These are phyloP conservation scores for Ceratobasidium sp. DNA, from an alignment of 1,284 basidiomycete species.

Conservation along the genomic window DNA sequence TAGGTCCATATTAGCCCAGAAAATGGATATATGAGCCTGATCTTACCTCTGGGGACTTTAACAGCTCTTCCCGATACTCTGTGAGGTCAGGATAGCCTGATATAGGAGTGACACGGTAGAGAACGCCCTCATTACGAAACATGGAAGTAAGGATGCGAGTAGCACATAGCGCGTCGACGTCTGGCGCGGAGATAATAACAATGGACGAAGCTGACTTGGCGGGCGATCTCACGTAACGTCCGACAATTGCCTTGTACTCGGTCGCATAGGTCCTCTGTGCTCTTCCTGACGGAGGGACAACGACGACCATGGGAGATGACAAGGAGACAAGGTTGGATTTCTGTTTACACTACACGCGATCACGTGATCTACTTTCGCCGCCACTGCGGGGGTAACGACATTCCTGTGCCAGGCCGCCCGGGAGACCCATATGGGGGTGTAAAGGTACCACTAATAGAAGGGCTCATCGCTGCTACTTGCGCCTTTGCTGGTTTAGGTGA, in stretches of 20 bases:
- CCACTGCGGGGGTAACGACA: conserved; percentile 38
- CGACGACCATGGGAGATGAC: conserved; percentile 39
- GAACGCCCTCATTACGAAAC: conserved; percentile 93
- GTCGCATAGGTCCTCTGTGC: conserved; percentile 45
- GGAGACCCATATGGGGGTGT: conserved; percentile 43
- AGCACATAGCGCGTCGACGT: conserved; percentile 92
- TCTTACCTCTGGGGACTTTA: conserved; percentile 76
- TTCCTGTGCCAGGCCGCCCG: not conserved
- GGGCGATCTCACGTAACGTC: conserved; percentile 64
- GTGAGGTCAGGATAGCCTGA: conserved; percentile 86
- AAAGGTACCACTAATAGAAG: conserved; percentile 42
- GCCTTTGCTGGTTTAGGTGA: conserved; percentile 47
- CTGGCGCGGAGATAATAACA: conserved; percentile 86
- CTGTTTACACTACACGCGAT: conserved; percentile 43
- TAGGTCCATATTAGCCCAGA: conserved; percentile 56
- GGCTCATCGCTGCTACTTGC: conserved; percentile 47
- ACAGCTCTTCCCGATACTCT: conserved; percentile 74
- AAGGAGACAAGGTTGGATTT: conserved; percentile 28
- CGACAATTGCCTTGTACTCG: conserved; percentile 41
- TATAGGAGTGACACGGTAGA: conserved; percentile 92
- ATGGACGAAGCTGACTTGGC: conserved; percentile 83
- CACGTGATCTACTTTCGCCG: conserved; percentile 44
- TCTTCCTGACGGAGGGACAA: conserved; percentile 39
- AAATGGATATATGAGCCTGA: conserved; percentile 17
- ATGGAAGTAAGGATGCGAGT: conserved; percentile 90